Base-by-base conservation (phyloP, 208 protist genomes). In the Acanthamoeba healyi region DNA sequence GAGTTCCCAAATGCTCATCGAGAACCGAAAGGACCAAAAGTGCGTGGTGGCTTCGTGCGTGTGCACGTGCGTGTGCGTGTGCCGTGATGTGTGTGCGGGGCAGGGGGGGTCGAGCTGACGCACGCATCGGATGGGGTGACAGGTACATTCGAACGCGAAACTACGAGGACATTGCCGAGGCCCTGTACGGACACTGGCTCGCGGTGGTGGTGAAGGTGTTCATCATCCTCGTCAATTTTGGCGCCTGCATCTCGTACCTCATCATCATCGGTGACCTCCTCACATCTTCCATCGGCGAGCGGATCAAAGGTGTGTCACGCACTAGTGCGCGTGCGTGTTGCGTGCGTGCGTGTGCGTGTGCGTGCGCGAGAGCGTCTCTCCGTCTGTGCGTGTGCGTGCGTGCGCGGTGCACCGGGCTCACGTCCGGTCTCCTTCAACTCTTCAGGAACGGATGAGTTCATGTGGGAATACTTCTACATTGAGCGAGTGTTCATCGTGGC, bases 401-500 rank as follows among this genome's bases (percentile, higher is more conserved):
- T n/a, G n/a, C n/a, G n/a, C 15, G 44, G 19, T 61, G 17, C 65
- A 42, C n/a, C n/a, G n/a, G n/a, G n/a, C n/a, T n/a, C n/a, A n/a
- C n/a, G 0, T 0, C 65, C 29, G 65, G 38, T 40, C 6, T 40
- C 17, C 5, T 1, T 3, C n/a, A n/a, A n/a, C 65, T 74, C 0
- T 0, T 4, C 24, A 79, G 70, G 70, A 22, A 79, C 70, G 36
- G 70, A 79, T 26, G 32, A 40, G 9, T 79, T 40, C 38, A 79
- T 40, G 70, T 79, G 70, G 70, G 70, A 79, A 22, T 79, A 49
- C 70, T 79, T 79, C 70, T 79, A 49, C 70, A 79, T 79, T 24
- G 70, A 79, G 40, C 70, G 70, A 22, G 38, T 34, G 40, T 79
- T 79, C 40, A 79, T 79, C 26, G 70, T 79, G 38, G 70, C 70